phyloP scores from a whole-genome alignment of 2,329 filamentous ascomycete species.

The Talaromyces sp. region DNA sequence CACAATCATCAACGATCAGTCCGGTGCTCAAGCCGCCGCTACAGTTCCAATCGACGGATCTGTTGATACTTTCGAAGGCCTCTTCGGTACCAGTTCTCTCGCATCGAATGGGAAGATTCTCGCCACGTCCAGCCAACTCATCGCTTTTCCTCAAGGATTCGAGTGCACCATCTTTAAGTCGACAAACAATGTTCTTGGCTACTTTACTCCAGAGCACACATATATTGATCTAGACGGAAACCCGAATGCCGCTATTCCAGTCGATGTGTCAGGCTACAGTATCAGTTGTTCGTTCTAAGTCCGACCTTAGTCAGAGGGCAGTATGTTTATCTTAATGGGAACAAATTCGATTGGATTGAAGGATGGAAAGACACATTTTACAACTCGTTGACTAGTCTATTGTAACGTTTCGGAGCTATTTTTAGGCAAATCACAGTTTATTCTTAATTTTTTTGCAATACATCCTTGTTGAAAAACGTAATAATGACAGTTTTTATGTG shows the following conservation, averaged over 20 bases:
- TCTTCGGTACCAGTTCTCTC: slow-evolving; percentile 12
- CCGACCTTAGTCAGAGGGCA: not conserved
- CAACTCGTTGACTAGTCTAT: not conserved
- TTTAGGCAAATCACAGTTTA: not conserved
- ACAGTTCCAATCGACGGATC: not conserved
- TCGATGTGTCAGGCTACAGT: slow-evolving; percentile 7
- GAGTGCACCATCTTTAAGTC: not conserved
- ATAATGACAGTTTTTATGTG: not conserved
- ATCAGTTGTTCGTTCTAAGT: slow-evolving; percentile 9
- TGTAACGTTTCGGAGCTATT: not conserved
- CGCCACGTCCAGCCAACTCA: slow-evolving; percentile 6
- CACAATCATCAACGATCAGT: slow-evolving; percentile 12
- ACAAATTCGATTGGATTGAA: not conserved
- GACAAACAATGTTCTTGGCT: not conserved
- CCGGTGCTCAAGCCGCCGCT: slow-evolving; percentile 3
- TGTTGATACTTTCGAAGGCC: not conserved
- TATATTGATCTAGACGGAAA: slow-evolving; percentile 13
- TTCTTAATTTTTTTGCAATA: not conserved
- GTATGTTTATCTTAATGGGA: too few relatives aligned
- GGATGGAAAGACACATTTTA: not conserved
- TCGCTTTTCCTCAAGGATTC: slow-evolving; percentile 10
- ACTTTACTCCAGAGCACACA: not conserved
- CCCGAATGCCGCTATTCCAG: not conserved
- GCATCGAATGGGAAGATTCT: slow-evolving; percentile 1
- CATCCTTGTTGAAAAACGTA: not conserved